phyloP scores from a whole-genome alignment of 257 asterid genomes.

The Solanum megistacrolobum region DNA sequence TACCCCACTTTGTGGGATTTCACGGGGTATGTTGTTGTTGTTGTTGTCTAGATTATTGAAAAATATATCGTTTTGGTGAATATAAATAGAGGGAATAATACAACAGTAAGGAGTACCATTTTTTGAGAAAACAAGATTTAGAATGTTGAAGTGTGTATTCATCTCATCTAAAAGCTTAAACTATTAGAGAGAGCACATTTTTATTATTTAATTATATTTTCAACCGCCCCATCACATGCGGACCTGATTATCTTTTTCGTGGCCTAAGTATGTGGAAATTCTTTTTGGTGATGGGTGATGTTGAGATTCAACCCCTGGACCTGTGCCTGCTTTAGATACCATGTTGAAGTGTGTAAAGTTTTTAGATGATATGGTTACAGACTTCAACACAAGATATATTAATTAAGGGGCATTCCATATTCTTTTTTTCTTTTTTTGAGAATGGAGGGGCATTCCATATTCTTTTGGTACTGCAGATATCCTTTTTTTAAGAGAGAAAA shows the following conservation, averaged over 20 bases:
- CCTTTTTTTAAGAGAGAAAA: not conserved
- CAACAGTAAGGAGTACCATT: not conserved
- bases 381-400: not conserved
- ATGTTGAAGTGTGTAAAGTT: not conserved
- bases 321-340: not conserved
- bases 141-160: not conserved
- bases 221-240: not conserved
- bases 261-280: not conserved
- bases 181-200: not conserved
- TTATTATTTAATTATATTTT: not conserved
- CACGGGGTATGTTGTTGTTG: not conserved
- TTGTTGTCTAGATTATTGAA: not conserved
- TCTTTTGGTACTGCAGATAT: not conserved
- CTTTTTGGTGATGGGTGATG: not conserved
- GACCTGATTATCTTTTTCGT: not conserved
- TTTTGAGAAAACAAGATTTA: not conserved
- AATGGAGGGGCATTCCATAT: not conserved
- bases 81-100: not conserved
- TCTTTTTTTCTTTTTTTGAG: no score
- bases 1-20: not conserved
- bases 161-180: not conserved
- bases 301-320: not conserved
- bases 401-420: not conserved
- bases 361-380: not conserved
- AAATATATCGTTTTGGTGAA: not conserved